Conservation (phyloP, 140 eudicot species). For the Flaveria floridana region DNA sequence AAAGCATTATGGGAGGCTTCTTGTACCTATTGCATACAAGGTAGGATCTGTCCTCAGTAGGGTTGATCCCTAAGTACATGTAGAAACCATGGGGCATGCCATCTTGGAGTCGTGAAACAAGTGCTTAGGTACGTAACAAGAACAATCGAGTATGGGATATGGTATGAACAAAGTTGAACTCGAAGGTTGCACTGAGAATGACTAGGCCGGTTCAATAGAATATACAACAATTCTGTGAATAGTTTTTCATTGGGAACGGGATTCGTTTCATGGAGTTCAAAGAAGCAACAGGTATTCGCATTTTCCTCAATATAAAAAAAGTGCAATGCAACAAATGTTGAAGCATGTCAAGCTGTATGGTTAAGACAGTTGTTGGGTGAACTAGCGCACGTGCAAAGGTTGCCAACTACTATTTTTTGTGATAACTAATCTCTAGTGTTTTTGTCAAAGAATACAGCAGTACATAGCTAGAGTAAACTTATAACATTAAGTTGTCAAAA, state of each 20-base stretch:
- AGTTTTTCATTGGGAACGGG: background rate
- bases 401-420: background rate
- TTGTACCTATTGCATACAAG: background rate
- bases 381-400: background rate
- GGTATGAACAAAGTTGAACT: background rate
- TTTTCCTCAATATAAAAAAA: background rate
- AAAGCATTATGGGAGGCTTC: background rate
- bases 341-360: background rate
- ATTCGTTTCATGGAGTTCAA: background rate
- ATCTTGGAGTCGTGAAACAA: background rate
- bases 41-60: background rate
- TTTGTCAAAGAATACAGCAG: background rate
- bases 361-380: background rate
- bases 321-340: background rate
- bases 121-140: background rate
- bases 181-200: background rate
- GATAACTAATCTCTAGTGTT: background rate
- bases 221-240: background rate
- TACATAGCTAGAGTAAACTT: background rate
- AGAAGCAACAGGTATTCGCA: no score
- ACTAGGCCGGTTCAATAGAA: background rate
- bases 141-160: background rate
- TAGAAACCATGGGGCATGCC: background rate
- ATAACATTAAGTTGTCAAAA: background rate
- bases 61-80: background rate